Conservation (phyloP, 208 protist genomes). For the Porcisia hertigi region DNA sequence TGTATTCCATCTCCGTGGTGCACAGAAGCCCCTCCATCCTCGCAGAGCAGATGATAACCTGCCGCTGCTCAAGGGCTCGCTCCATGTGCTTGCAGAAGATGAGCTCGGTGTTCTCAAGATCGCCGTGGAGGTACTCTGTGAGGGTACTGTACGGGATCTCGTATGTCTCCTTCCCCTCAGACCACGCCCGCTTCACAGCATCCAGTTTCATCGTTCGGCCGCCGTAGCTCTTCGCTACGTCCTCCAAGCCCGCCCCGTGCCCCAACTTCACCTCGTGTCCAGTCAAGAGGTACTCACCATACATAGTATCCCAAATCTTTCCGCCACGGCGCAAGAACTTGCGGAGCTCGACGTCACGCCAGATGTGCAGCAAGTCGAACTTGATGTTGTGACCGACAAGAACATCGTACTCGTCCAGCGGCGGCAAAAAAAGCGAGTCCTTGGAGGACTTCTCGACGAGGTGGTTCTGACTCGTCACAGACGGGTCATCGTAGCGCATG, state of each 20-base stretch:
- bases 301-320: slow-evolving; percentile 94
- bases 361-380: slow-evolving; percentile 92
- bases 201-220: slow-evolving; percentile 88
- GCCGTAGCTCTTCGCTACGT: slow-evolving; percentile 91
- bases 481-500: slow-evolving; percentile 78
- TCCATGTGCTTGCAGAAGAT: slow-evolving; percentile 93
- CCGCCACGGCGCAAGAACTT: slow-evolving; percentile 85
- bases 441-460: slow-evolving; percentile 81
- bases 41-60: slow-evolving; percentile 78
- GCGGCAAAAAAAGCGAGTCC: slow-evolving; percentile 85
- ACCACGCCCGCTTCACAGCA: slow-evolving; percentile 90
- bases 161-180: slow-evolving; percentile 88
- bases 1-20: slow-evolving; percentile 95
- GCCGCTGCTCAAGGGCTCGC: slow-evolving; percentile 71
- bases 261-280: slow-evolving; percentile 89
- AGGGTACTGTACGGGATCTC: slow-evolving; percentile 86
- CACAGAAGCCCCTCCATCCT: slow-evolving; percentile 92
- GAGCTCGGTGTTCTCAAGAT: slow-evolving; percentile 92
- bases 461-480: slow-evolving; percentile 59
- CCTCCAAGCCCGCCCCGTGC: slow-evolving; percentile 82
- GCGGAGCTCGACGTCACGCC: slow-evolving; percentile 82
- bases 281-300: slow-evolving; percentile 90
- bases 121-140: slow-evolving; percentile 87
- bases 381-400: slow-evolving; percentile 94
- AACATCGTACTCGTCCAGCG: slow-evolving; percentile 89